phyloP scores from a whole-genome alignment of 164 flowering plant genomes.

The Liriodendron chinense region DNA sequence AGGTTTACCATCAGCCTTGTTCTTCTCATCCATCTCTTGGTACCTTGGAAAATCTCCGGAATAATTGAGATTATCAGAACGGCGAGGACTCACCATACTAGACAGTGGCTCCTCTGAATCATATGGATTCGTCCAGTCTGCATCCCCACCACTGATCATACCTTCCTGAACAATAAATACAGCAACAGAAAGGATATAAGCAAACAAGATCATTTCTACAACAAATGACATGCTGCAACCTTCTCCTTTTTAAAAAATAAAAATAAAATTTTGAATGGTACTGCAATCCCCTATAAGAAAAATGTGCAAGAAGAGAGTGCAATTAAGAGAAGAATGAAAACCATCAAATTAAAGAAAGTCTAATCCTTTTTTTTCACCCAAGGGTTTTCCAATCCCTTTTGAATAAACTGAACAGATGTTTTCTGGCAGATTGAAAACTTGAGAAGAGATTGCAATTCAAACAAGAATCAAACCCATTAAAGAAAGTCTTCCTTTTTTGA shows the following conservation, averaged over 20 bases:
- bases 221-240: neutral
- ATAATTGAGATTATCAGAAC: slow-evolving; percentile 8
- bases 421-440: no score
- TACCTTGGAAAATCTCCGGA: slow-evolving; percentile 30
- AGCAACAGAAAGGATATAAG: neutral
- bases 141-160: slow-evolving; percentile 31
- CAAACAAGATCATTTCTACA: neutral
- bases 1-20: slow-evolving; percentile 42
- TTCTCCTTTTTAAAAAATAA: no score
- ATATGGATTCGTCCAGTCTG: slow-evolving; percentile 53
- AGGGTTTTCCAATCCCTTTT: no score
- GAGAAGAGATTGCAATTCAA: no score
- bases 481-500: no score
- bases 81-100: slow-evolving; percentile 31
- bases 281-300: neutral
- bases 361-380: no score
- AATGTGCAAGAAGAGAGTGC: no score
- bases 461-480: no score
- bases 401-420: no score
- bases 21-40: slow-evolving; percentile 30
- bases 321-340: no score
- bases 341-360: no score
- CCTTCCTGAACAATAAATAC: slow-evolving; percentile 40
- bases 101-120: slow-evolving; percentile 45
- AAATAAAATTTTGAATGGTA: neutral